A percentile compares a stretch with the other conserved stretches of the same genome.
These are phyloP conservation scores for Candida sithepensis DNA, from an alignment of 805 yeast genomes.

Conservation along the genomic window DNA sequence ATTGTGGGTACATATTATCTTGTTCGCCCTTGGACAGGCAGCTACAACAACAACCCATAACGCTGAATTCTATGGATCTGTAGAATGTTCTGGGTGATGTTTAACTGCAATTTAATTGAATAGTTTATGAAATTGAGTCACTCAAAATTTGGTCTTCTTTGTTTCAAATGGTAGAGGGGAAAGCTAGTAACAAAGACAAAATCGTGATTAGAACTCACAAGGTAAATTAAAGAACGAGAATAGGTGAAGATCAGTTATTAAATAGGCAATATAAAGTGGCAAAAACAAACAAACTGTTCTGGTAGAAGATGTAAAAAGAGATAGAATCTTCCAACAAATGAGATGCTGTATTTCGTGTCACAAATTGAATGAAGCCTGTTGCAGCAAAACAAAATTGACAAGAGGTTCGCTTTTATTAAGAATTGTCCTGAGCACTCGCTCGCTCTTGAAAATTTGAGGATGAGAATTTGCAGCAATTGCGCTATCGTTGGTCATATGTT, in stretches of 20 bases:
- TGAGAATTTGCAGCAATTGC: neutral
- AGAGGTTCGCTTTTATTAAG: neutral
- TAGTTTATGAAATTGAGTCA: too few species aligned
- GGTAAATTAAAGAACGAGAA: neutral
- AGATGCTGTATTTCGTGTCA: neutral
- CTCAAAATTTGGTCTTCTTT: too few species aligned
- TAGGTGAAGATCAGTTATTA: neutral
- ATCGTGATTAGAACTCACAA: neutral
- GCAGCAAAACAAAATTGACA: neutral
- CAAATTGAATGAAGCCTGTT: neutral
- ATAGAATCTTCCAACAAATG: neutral
- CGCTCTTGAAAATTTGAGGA: neutral
- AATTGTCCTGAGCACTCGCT: neutral
- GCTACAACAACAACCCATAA: constrained; percentile 54
- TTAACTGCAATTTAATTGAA: too few species aligned
- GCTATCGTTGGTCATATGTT: neutral
- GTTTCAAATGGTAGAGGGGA: too few species aligned
- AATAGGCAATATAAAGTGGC: neutral
- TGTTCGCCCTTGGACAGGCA: constrained; percentile 40
- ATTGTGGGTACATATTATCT: constrained; percentile 67
- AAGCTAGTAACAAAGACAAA: neutral
- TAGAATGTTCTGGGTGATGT: neutral
- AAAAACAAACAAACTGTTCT: neutral
- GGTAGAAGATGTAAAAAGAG: neutral
- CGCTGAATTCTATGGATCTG: neutral